Conservation (phyloP, 208 protist genomes). For the Trypanosoma mega region DNA sequence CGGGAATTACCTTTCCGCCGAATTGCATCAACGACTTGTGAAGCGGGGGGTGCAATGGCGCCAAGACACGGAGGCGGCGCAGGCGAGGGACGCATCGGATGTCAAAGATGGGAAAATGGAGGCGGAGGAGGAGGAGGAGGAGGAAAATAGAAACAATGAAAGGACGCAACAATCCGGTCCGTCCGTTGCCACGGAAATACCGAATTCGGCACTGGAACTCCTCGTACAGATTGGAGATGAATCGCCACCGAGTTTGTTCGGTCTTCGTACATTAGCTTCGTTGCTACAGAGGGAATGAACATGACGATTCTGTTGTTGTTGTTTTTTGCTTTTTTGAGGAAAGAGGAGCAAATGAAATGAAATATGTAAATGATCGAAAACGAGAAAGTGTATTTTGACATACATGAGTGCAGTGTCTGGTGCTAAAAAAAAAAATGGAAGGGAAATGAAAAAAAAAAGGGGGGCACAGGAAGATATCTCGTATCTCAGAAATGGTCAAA, state of each 20-base stretch:
- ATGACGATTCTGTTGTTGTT: not conserved
- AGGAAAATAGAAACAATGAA: not conserved
- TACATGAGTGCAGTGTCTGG: no score
- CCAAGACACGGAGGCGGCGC: not conserved
- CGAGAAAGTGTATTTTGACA: no score
- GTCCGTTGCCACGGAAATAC: no score
- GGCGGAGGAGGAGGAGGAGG: not conserved
- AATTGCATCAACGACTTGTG: slow-evolving; percentile 1
- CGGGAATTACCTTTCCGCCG: slow-evolving; percentile 25
- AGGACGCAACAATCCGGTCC: not conserved
- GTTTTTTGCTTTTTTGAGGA: no score
- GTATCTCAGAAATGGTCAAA: no score
- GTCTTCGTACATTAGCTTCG: slow-evolving; percentile 1
- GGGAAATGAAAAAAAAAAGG: no score
- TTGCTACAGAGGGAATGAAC: not conserved
- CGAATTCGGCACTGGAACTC: not conserved
- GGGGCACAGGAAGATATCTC: no score
- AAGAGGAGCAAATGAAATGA: no score
- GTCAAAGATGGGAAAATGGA: not conserved
- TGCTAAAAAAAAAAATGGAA: no score
- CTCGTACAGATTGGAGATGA: slow-evolving; percentile 5
- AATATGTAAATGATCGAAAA: no score
- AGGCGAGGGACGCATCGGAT: not conserved
- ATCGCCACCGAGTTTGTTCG: not conserved
- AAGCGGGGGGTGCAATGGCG: not conserved